Conservation (phyloP, 179 eudicot genomes). For the Patellifolia procumbens region DNA sequence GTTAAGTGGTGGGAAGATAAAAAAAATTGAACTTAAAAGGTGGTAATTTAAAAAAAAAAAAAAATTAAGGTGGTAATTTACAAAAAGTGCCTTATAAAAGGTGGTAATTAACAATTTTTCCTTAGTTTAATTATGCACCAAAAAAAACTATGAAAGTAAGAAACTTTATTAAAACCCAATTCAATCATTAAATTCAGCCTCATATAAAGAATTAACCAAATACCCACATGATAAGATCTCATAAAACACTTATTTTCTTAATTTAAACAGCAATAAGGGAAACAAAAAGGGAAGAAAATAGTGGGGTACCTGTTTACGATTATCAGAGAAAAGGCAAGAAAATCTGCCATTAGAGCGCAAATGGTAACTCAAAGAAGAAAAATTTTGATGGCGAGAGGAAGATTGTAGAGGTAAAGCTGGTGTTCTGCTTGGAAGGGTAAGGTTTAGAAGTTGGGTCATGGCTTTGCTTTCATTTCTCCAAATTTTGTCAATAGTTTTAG, state of each 20-base stretch:
- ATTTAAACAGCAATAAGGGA: not conserved
- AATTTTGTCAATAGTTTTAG: not conserved
- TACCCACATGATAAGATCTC: not conserved
- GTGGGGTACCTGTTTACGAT: conserved; percentile 53
- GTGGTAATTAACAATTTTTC: too few relatives aligned
- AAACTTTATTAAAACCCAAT: not conserved
- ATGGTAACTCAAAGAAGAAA: conserved; percentile 33
- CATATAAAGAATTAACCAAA: too few relatives aligned
- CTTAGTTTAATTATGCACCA: too few relatives aligned
- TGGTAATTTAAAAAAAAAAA: too few relatives aligned
- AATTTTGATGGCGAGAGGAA: conserved; percentile 25
- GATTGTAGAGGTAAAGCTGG: conserved; percentile 19
- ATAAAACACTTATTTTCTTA: not conserved
- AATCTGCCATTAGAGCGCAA: conserved; percentile 50
- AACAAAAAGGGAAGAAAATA: not conserved
- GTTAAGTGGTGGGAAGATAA: too few relatives aligned
- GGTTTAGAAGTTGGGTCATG: conserved; percentile 59
- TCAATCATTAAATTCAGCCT: not conserved
- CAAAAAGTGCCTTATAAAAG: too few relatives aligned
- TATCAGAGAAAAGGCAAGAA: conserved; percentile 64
- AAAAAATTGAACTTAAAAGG: too few relatives aligned
- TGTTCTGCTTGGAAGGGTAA: conserved; percentile 38
- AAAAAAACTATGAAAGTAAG: too few relatives aligned
- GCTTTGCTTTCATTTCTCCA: not conserved
- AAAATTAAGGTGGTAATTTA: too few relatives aligned